Evolutionary conservation across 2,329 filamentous ascomycete species (phyloP), one percentile per base, ranked within the genome.

Genomic region (Coniochaeta sp.): DNA sequence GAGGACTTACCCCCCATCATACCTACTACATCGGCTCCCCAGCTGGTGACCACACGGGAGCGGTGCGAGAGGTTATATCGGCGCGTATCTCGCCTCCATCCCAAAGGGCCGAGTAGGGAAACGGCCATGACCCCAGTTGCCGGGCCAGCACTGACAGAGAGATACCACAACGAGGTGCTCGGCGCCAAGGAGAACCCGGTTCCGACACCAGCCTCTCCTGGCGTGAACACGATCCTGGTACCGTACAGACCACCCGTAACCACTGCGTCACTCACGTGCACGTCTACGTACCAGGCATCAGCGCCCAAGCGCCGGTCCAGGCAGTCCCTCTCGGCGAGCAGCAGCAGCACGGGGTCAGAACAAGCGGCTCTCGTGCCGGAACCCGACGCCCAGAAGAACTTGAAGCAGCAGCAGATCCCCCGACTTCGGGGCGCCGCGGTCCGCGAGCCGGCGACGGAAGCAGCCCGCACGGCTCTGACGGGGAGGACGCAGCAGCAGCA

Each of bases 191-290:
- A 40, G 3, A 17, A n/a, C 9, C 16, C 4, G 38, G 9, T 17
- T 10, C 16, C 16, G 38, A 9, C 16, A 40, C 38, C 17, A 54
- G 60, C 61, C 50, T 58, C 60, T 69, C 2, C 7, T 47, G 38
- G 3, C 42, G 12, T 5, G 9, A 26, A 3, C 19, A 26, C 42
- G 19, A 26, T 12, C 19, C 2, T 26, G 16, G 12, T 26, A 9
- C 8, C 42, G 19, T 47, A 52, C 47, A 52, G n/a, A 10, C 26
- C 4, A 4, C 6, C 6, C 32, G 30, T 14, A 24, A 30, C 47
- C 47, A n/a, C 54, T 36, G 54, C 54, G 17, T 56, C 54, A n/a
- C 69, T 58, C 69, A 72, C 61, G 65, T 71, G 55, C 70, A 71
- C 62, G 64, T 73, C 68, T 68, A 73, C 61, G 61, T 69, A 34